Base-by-base conservation (phyloP, 768 basidiomycete genomes). In the Pisolithus sp. region DNA sequence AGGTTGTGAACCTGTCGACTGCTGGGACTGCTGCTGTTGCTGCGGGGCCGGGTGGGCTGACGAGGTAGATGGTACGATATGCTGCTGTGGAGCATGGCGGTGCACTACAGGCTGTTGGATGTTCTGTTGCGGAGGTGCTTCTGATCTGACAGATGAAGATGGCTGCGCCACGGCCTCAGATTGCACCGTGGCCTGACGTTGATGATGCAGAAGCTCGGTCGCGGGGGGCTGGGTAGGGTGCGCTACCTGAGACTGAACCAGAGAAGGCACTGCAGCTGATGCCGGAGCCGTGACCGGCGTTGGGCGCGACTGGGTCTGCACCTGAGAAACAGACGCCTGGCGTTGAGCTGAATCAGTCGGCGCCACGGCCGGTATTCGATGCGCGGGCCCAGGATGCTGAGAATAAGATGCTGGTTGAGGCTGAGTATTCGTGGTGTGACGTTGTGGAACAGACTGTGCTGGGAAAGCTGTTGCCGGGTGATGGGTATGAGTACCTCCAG, bases 41-140 rank as follows among this genome's bases (percentile, higher is more conserved):
- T 13, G 41, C 31, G 53, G 51, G 21, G 21, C 10, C 9, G 15
- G 42, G 18, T 44, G 24, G 13, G 13, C 26, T 45, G 43, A 17
- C 17, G 17, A 26, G 24, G 17, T 6, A 13, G 43, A 8, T 10
- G 23, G 26, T 13, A 15, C 15, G 15, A n/a, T 10, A 4, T 44
- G 24, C 12, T 44, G 43, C 23, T 44, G 23, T 24, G 23, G 15
- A 28, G 1, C 12, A 6, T 45, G 24, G 43, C n/a, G 43, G 12
- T 44, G 42, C 15, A n/a, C 24, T 15, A 17, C 15, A 45, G 15
- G 13, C 15, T 17, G n/a, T 26, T 26, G 43, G 5, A 17, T 17
- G 21, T 45, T 37, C 30, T 47, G 28, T 47, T 54, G 54, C 28
- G 31, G 46, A 44, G 21, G 2, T 34, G 18, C 40, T 44, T 46